Conservation (phyloP, 495 filamentous ascomycete genomes). For the Penicillium bialowiezense region DNA sequence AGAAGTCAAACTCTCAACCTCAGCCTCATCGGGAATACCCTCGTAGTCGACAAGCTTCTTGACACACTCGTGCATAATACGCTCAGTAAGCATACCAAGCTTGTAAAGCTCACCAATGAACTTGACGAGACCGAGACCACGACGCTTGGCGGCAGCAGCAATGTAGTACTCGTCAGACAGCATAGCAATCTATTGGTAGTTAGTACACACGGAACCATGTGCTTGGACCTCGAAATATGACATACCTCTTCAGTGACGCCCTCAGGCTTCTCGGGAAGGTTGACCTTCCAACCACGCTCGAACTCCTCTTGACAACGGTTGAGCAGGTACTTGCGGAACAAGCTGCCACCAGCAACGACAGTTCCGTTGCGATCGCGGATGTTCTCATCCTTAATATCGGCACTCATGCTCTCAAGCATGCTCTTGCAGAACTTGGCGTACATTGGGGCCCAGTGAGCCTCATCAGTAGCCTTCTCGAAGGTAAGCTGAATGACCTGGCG, state of each 20-base stretch:
- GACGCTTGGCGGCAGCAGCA: slow-evolving; percentile 92
- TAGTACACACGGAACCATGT: neutral
- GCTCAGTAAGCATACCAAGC: slow-evolving; percentile 94
- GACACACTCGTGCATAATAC: slow-evolving; percentile 99
- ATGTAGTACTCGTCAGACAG: slow-evolving; percentile 96
- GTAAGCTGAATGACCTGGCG: slow-evolving; percentile 98
- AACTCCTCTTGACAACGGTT: slow-evolving; percentile 99
- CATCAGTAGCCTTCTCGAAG: slow-evolving; percentile 98
- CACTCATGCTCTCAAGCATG: slow-evolving; percentile 94
- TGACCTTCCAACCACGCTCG: slow-evolving; percentile 95
- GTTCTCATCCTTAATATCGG: slow-evolving; percentile 91
- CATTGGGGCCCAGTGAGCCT: slow-evolving; percentile 98
- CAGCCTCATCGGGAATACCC: slow-evolving; percentile 89
- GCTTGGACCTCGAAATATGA: too few relatives aligned
- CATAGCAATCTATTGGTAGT: slow-evolving; percentile 52
- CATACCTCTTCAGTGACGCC: slow-evolving; percentile 62
- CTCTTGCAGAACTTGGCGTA: slow-evolving; percentile 98
- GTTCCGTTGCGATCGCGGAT: slow-evolving; percentile 82
- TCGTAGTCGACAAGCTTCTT: slow-evolving; percentile 94
- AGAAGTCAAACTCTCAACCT: slow-evolving; percentile 91
- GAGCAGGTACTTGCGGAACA: slow-evolving; percentile 98
- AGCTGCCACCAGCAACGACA: slow-evolving; percentile 82
- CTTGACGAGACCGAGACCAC: slow-evolving; percentile 94
- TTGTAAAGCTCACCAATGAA: slow-evolving; percentile 99
- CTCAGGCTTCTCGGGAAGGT: slow-evolving; percentile 78